A percentile compares a stretch with the other conserved stretches of the same genome.
phyloP scores from a whole-genome alignment of 257 asterid genomes.

The Nicotiana tomentosiformis region DNA sequence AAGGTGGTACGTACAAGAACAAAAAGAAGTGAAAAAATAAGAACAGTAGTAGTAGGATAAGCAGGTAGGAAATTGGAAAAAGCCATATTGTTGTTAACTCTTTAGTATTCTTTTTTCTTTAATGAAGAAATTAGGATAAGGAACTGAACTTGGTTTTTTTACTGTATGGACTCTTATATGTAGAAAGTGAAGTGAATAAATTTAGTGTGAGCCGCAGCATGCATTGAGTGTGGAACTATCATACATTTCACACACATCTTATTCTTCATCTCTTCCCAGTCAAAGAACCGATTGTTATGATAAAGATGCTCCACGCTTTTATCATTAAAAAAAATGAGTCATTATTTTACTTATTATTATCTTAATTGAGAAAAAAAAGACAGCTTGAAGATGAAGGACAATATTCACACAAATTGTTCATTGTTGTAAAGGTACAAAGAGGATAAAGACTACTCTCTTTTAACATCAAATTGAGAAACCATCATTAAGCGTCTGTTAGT shows the following conservation, averaged over 20 bases:
- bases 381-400: background rate
- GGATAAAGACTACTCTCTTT: too few species aligned
- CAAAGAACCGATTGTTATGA: background rate
- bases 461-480: too few species aligned
- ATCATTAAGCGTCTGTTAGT: too few species aligned
- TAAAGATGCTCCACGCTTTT: background rate
- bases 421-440: too few species aligned
- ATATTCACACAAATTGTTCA: background rate
- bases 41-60: background rate
- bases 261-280: constrained; percentile 4
- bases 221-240: constrained; percentile 28
- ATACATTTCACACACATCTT: constrained; percentile 11
- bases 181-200: constrained; percentile 21
- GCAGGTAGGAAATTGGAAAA: background rate
- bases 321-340: background rate
- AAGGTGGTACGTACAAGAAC: background rate
- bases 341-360: background rate
- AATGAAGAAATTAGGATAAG: background rate
- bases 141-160: background rate
- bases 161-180: constrained; percentile 11
- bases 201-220: constrained; percentile 44
- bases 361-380: background rate
- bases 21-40: background rate
- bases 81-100: background rate
- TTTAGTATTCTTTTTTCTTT: background rate